Percentiles rank a stretch among this genome's conserved stretches.
phyloP scores from a whole-genome alignment of 768 basidiomycete genomes.

The Chalciporus chontae region DNA sequence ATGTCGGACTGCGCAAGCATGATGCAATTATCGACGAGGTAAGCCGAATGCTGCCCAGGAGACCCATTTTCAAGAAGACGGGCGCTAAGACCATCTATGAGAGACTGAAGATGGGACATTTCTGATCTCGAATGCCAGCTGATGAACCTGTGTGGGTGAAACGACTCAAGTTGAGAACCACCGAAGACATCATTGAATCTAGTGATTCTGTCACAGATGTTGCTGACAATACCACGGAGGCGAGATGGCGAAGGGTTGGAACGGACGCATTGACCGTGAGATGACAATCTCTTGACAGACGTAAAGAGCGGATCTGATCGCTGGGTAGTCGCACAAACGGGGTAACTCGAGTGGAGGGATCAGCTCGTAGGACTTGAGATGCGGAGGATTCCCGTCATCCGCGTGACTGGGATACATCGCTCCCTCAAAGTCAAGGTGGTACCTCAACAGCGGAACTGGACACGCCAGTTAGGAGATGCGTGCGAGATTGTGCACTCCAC shows the following conservation, averaged over 20 bases:
- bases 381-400: slow-evolving; percentile 1
- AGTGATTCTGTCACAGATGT: slow-evolving; percentile 33
- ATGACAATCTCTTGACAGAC: slow-evolving; percentile 34
- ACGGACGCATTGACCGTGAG: slow-evolving; percentile 12
- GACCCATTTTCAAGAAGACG: slow-evolving; percentile 29
- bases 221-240: slow-evolving; percentile 33
- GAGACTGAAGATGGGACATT: slow-evolving; percentile 32
- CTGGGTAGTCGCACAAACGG: slow-evolving; percentile 30
- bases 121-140: slow-evolving; percentile 36
- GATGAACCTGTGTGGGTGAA: slow-evolving; percentile 34
- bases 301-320: slow-evolving; percentile 25
- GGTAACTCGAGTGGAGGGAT: slow-evolving; percentile 26
- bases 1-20: slow-evolving; percentile 22
- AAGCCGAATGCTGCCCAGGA: slow-evolving; percentile 34
- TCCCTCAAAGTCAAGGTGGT: slow-evolving; percentile 33
- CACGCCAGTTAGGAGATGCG: slow-evolving; percentile 1
- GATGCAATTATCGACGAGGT: slow-evolving; percentile 27
- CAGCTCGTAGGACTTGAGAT: slow-evolving; percentile 33
- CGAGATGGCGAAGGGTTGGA: slow-evolving; percentile 26
- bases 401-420: slow-evolving; percentile 33
- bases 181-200: slow-evolving; percentile 27
- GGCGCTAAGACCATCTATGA: slow-evolving; percentile 19
- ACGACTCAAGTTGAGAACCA: slow-evolving; percentile 30
- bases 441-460: slow-evolving; percentile 19
- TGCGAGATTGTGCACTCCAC: background rate